These are phyloP conservation scores for Pyricularia pennisetigena DNA, from an alignment of 2,329 filamentous ascomycete species.

Conservation along the genomic window DNA sequence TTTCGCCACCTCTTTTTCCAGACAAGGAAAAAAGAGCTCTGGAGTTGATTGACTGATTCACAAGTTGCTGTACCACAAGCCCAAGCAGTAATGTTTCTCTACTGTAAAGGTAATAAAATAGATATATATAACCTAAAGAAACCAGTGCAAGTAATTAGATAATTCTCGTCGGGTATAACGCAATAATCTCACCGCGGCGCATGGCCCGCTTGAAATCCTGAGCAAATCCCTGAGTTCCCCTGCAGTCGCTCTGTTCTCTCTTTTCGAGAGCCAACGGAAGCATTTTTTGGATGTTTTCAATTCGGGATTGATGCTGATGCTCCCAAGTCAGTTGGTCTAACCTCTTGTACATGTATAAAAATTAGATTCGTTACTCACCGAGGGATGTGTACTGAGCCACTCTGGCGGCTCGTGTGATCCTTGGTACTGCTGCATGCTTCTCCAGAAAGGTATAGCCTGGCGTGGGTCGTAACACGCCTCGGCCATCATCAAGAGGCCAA, in stretches of 20 bases:
- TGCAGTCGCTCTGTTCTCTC: constrained; percentile 42
- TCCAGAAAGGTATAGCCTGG: constrained; percentile 57
- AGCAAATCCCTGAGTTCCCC: constrained; percentile 40
- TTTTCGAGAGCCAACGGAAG: constrained; percentile 46
- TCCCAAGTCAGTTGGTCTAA: background rate
- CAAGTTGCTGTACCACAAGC: background rate
- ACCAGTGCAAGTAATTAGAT: background rate
- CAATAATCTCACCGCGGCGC: constrained; percentile 11
- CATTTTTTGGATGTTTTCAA: constrained; percentile 57
- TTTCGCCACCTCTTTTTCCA: background rate
- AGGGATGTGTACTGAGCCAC: constrained; percentile 69
- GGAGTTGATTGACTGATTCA: background rate
- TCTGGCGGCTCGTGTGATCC: constrained; percentile 43
- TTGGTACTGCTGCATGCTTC: constrained; percentile 42
- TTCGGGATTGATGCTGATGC: constrained; percentile 47
- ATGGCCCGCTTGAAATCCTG: constrained; percentile 40
- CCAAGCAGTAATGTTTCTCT: background rate
- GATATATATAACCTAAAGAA: background rate
- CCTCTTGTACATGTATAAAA: background rate
- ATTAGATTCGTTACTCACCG: constrained; percentile 33
- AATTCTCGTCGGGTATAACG: background rate
- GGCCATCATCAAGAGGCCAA: constrained; percentile 75
- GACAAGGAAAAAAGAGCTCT: background rate
- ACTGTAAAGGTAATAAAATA: background rate
- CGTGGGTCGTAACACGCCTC: constrained; percentile 67